Evolutionary conservation across 2,329 filamentous ascomycete genomes (phyloP).

Genomic region (Didymella pinodella): DNA sequence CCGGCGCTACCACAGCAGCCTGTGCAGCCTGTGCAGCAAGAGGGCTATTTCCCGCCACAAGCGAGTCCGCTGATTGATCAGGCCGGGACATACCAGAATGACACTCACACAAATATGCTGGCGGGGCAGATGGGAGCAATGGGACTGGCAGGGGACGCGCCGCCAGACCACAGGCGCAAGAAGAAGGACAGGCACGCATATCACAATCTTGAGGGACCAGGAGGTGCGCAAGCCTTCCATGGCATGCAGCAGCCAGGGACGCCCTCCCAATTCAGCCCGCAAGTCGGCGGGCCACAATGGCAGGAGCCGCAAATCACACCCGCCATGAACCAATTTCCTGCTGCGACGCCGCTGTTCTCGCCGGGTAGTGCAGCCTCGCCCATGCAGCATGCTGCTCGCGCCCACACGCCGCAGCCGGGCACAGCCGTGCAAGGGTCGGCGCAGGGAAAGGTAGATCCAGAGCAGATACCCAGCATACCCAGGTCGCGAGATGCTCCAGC

Average conservation of each 20-base stretch:
- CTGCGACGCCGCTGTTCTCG: slow-evolving; percentile 63
- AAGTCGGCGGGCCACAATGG: slow-evolving; percentile 50
- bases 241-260: slow-evolving; percentile 68
- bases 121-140: slow-evolving; percentile 41
- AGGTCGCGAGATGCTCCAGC: slow-evolving; percentile 82
- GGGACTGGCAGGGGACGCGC: slow-evolving; percentile 49
- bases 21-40: slow-evolving; percentile 41
- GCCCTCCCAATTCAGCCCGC: slow-evolving; percentile 61
- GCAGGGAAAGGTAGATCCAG: slow-evolving; percentile 81
- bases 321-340: slow-evolving; percentile 68
- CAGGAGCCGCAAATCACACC: slow-evolving; percentile 54
- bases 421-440: slow-evolving; percentile 62
- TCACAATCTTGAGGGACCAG: slow-evolving; percentile 80
- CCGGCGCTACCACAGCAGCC: slow-evolving; percentile 40
- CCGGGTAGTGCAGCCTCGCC: slow-evolving; percentile 48
- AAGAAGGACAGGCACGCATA: slow-evolving; percentile 97
- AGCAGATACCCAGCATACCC: slow-evolving; percentile 92
- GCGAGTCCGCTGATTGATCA: slow-evolving; percentile 30
- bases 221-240: slow-evolving; percentile 72
- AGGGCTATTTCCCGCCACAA: slow-evolving; percentile 55
- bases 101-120: slow-evolving; percentile 47
- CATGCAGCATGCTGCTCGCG: slow-evolving; percentile 49
- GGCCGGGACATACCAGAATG: slow-evolving; percentile 29
- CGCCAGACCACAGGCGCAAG: slow-evolving; percentile 64
- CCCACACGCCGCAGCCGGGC: slow-evolving; percentile 35